Evolutionary conservation across 148 eudicot genomes (phyloP), one percentile per base, ranked within the genome.

Genomic region (Camellia lanceoleosa): DNA sequence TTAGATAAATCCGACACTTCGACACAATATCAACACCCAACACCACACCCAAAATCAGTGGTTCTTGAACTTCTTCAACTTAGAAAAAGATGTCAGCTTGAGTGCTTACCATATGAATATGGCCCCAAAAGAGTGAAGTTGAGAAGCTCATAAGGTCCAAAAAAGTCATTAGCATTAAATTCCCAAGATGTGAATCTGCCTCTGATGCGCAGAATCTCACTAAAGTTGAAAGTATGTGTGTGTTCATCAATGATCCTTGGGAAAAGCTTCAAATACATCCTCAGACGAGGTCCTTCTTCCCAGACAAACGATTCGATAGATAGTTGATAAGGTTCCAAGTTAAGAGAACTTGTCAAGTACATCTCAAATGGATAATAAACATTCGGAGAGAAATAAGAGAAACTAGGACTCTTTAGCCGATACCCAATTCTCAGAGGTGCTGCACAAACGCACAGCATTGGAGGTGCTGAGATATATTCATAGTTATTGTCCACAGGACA

Each of bases 121-220:
- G 94, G 97, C 80, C 93, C 98, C 72, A 86, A 76, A 63, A 93
- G 96, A 75, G 92, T 93, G 83, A 93, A 93, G 86, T 90, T 92
- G 85, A 93, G 93, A 82, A 93, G 97, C 76, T 95, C 98, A 86
- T 95, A 93, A 16, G 98, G 98, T 78, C 98, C 98, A 85, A 95
- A 95, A 9, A 89, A 84, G 82, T 95, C 92, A 75, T 54, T 88
- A 52, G 83, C 87, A 77, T 86, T 85, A 79, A 95, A 91, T 1
- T 80, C 56, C 96, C 97, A 95, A 20, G 92, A 78, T 52, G 94
- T 82, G 66, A 87, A 95, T 38, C 78, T 86, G 71, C 62, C 74
- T 68, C 87, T 88, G 12, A 95, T 83, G 23, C 82, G 74, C 47
- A 65, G 78, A 87, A 95, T 75, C 84, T 95, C 98, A 86, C 91